phyloP scores from a whole-genome alignment of 164 flowering plant genomes.

The Aristolochia contorta region DNA sequence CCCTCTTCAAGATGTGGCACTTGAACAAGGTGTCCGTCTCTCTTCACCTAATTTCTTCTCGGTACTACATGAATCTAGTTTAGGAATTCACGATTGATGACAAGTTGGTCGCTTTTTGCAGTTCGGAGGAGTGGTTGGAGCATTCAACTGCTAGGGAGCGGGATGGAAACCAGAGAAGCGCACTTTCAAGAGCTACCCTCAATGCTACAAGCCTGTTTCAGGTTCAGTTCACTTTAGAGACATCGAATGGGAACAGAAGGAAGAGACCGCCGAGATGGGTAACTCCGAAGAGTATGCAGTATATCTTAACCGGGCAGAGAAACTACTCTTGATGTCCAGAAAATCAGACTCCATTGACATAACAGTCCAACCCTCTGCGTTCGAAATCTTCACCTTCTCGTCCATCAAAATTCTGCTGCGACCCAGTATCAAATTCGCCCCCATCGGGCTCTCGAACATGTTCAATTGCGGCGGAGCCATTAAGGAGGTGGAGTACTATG shows the following conservation, averaged over 20 bases:
- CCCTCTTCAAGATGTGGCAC: slow-evolving; percentile 84
- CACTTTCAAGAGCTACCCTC: slow-evolving; percentile 27
- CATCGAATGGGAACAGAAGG: slow-evolving; percentile 67
- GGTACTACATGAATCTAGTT: too few relatives aligned
- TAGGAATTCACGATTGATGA: neutral
- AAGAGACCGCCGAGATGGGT: slow-evolving; percentile 30
- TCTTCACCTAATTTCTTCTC: too few relatives aligned
- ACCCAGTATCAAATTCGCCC: slow-evolving; percentile 1
- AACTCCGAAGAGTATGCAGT: slow-evolving; percentile 47
- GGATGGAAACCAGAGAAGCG: slow-evolving; percentile 69
- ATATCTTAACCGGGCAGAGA: slow-evolving; percentile 44
- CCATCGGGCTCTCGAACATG: slow-evolving; percentile 13
- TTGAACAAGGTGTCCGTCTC: slow-evolving; percentile 87
- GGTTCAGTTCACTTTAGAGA: slow-evolving; percentile 42
- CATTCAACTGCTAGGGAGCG: slow-evolving; percentile 92
- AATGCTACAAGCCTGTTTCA: slow-evolving; percentile 53
- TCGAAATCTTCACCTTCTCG: slow-evolving; percentile 22
- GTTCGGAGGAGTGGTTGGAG: slow-evolving; percentile 85
- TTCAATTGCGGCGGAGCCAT: slow-evolving; percentile 12
- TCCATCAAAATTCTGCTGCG: slow-evolving; percentile 2
- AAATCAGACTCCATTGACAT: slow-evolving; percentile 26
- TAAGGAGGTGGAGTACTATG: slow-evolving; percentile 3
- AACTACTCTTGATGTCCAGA: slow-evolving; percentile 15
- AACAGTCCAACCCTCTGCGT: slow-evolving; percentile 51
- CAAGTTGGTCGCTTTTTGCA: slow-evolving; percentile 13